Base-by-base conservation (phyloP, 1,284 basidiomycete species). In the Sparassis latifolia region DNA sequence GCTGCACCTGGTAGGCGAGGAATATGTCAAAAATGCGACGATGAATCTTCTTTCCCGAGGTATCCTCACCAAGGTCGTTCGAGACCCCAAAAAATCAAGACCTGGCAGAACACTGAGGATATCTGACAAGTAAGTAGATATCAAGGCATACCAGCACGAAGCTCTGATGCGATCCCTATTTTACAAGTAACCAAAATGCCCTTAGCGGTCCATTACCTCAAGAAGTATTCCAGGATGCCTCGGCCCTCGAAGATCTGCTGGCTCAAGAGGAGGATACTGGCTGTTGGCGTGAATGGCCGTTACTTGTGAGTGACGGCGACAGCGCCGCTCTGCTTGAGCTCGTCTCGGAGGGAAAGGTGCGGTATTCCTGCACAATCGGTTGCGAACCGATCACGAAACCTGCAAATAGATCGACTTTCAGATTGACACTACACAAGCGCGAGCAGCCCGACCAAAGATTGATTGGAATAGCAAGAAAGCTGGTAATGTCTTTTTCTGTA, bases 391-490 rank as follows among this genome's bases (percentile, higher is more conserved):
- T 4, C 4, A 32, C 33, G 37, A 5, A 33, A 33, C 28, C 39
- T 20, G 42, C 6, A 29, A 38, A 29, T 54, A 89, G 86, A 72
- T 87, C 31, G 78, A 84, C 45, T 82, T 90, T 56, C 71, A 71
- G 42, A 66, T 91, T 30, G 86, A 92, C 57, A 80, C 80, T 2
- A 70, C 76, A n/a, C 75, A 76, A 51, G 72, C 81, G 4, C 78
- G 74, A 55, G 66, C 69, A 20, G 76, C 76, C 29, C 76, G 84
- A 6, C 59, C 69, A 10, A 67, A 63, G 10, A 68, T 90, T 32
- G 85, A 90, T 61, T 86, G 86, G 82, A 87, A 91, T 57, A 91
- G 89, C 67, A 89, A 89, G 72, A 89, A 86, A 73, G 84, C 87
- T 57, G 86, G 89, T 84, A 50, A 37, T 37, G 35, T 12, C 35